A percentile compares a stretch with the other conserved stretches of the same genome.
Evolutionary conservation across 768 basidiomycete genomes (phyloP).

Genomic region (Leccinum ochraceum): DNA sequence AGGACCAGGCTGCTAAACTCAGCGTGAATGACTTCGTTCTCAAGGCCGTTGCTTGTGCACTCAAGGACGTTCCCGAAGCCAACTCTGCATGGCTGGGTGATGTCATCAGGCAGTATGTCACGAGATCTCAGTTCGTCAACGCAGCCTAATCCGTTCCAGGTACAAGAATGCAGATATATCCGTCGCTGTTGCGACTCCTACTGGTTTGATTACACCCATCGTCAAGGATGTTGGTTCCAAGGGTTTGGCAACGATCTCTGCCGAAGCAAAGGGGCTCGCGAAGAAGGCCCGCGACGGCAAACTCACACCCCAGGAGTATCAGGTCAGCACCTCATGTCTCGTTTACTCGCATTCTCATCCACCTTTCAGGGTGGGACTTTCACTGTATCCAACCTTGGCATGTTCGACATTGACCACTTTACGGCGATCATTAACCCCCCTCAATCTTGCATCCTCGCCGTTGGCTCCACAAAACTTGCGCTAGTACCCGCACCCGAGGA

Average conservation of each 20-base stretch:
- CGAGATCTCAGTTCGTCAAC: not conserved
- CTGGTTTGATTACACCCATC: conserved; percentile 96
- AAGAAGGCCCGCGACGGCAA: conserved; percentile 97
- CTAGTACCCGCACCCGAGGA: conserved; percentile 85
- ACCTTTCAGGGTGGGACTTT: conserved; percentile 84
- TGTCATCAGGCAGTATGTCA: conserved; percentile 84
- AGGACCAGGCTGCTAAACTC: conserved; percentile 89
- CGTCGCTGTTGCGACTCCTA: conserved; percentile 94
- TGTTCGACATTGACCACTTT: conserved; percentile 94
- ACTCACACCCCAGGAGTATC: conserved; percentile 92
- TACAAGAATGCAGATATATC: conserved; percentile 98
- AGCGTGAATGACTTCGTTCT: conserved; percentile 98
- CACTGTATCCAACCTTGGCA: conserved; percentile 98
- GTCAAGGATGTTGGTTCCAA: conserved; percentile 91
- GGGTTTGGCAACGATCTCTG: conserved; percentile 89
- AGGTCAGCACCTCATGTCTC: conserved; percentile 48
- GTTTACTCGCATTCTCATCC: conserved; percentile 1
- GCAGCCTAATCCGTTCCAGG: conserved; percentile 37
- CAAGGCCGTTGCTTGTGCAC: conserved; percentile 89
- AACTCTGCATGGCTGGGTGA: conserved; percentile 99
- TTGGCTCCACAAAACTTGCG: conserved; percentile 85
- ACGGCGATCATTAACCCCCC: conserved; percentile 99
- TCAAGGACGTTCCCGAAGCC: conserved; percentile 94
- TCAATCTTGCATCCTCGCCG: conserved; percentile 96
- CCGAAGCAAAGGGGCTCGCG: conserved; percentile 89